These are phyloP conservation scores for Pterocarpus macrocarpus DNA, from an alignment of 306 rosid genomes.

Conservation along the genomic window DNA sequence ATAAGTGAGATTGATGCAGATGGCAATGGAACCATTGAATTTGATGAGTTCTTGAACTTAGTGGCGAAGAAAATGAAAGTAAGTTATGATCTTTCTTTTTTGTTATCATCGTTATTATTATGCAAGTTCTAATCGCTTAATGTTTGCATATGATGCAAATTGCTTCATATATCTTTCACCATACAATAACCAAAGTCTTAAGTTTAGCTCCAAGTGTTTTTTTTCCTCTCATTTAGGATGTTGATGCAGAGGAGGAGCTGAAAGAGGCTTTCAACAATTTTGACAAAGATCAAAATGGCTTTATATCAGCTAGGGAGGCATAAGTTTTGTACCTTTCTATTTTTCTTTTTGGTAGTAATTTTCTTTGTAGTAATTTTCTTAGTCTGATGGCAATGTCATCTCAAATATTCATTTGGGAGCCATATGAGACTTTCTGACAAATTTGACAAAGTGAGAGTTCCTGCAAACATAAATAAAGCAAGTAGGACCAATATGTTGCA, in stretches of 20 bases:
- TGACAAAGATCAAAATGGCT: too few species aligned
- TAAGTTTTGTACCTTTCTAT: not conserved
- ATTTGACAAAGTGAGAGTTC: constrained; percentile 12
- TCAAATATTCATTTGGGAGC: not conserved
- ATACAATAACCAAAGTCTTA: constrained; percentile 8
- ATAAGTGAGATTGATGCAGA: too few species aligned
- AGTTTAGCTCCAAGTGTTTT: constrained; percentile 18
- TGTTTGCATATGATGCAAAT: too few species aligned
- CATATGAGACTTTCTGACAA: constrained; percentile 19
- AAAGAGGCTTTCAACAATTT: constrained; percentile 94
- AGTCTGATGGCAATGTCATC: not conserved
- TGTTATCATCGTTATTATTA: not conserved
- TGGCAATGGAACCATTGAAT: constrained; percentile 91
- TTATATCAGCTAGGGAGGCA: constrained; percentile 62
- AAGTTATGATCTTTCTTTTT: constrained; percentile 15
- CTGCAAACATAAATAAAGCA: constrained; percentile 1
- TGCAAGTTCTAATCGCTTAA: not conserved
- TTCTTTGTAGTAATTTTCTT: too few species aligned
- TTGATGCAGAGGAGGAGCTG: constrained; percentile 92
- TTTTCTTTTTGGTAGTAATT: not conserved
- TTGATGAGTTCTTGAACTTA: constrained; percentile 81
- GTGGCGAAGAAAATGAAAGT: constrained; percentile 95
- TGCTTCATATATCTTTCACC: too few species aligned
- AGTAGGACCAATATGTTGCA: not conserved
- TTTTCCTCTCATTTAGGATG: constrained; percentile 59